phyloP scores from a whole-genome alignment of 2,329 filamentous ascomycete genomes.

The Ustulina deusta region DNA sequence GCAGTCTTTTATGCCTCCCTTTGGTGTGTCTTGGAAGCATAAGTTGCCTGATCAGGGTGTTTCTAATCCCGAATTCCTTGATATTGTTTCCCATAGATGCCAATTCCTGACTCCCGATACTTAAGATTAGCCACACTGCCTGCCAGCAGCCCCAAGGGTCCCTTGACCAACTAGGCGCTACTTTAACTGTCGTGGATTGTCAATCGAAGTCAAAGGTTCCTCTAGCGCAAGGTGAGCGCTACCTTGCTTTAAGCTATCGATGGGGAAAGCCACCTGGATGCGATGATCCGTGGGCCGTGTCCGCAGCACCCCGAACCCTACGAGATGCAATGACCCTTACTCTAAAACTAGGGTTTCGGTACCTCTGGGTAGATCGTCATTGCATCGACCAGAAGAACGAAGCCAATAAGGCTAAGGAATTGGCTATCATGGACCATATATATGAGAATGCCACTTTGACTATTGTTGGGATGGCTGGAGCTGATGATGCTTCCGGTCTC shows the following conservation, averaged over 20 bases:
- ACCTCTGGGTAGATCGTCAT: conserved; percentile 30
- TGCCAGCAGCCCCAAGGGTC: conserved; percentile 7
- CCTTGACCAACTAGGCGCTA: neutral
- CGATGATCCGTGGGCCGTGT: conserved; percentile 25
- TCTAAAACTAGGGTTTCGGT: conserved; percentile 7
- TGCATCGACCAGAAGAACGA: conserved; percentile 23
- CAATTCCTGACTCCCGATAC: neutral
- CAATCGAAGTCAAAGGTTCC: neutral
- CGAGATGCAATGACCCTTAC: conserved; percentile 25
- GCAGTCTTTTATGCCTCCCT: neutral
- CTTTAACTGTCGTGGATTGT: conserved; percentile 19
- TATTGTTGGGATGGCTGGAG: conserved; percentile 24
- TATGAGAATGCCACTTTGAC: conserved; percentile 29
- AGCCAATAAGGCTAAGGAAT: conserved; percentile 6
- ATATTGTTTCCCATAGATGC: neutral
- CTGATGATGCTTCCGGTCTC: conserved; percentile 13
- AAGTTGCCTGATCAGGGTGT: neutral
- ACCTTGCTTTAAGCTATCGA: conserved; percentile 25
- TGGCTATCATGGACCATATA: conserved; percentile 24
- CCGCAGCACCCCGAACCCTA: conserved; percentile 18
- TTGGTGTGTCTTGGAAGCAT: neutral
- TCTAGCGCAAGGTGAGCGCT: neutral
- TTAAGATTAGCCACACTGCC: neutral
- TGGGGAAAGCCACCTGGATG: conserved; percentile 12
- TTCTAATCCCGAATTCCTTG: neutral